phyloP scores from a whole-genome alignment of 257 asterid species.

The Leptodermis oblonga region DNA sequence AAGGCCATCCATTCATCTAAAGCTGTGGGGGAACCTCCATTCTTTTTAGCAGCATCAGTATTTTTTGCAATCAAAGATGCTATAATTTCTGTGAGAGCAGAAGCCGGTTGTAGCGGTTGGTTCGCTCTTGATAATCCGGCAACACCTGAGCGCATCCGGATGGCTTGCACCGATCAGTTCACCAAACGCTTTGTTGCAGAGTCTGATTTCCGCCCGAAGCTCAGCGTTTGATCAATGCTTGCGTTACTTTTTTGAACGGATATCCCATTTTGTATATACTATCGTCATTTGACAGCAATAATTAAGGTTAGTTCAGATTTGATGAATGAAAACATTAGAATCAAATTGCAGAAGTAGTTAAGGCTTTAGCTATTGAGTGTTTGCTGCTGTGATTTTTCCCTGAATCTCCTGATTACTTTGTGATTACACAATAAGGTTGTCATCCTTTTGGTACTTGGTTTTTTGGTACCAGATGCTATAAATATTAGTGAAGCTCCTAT shows the following conservation, averaged over 20 bases:
- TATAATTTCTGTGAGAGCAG: conserved; percentile 71
- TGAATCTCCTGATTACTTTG: no score
- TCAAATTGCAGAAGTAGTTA: background rate
- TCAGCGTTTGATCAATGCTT: conserved; percentile 39
- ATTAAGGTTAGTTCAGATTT: background rate
- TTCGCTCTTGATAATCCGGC: conserved; percentile 90
- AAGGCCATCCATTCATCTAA: conserved; percentile 91
- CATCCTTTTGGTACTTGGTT: no score
- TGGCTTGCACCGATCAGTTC: conserved; percentile 82
- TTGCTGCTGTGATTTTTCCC: no score
- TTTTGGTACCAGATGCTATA: no score
- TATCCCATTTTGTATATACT: background rate
- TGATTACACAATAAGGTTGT: no score
- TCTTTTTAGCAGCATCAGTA: conserved; percentile 77
- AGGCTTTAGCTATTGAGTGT: no score
- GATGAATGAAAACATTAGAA: background rate
- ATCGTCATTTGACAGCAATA: background rate
- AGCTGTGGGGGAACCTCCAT: conserved; percentile 98
- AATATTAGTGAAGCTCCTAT: no score
- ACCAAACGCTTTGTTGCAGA: conserved; percentile 42
- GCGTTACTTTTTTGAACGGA: background rate
- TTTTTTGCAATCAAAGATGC: conserved; percentile 90
- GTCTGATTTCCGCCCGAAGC: conserved; percentile 57
- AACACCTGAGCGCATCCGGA: conserved; percentile 94
- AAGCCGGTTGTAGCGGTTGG: conserved; percentile 65